Base-by-base conservation (phyloP, 257 asterid species). In the Voacanga thouarsii region DNA sequence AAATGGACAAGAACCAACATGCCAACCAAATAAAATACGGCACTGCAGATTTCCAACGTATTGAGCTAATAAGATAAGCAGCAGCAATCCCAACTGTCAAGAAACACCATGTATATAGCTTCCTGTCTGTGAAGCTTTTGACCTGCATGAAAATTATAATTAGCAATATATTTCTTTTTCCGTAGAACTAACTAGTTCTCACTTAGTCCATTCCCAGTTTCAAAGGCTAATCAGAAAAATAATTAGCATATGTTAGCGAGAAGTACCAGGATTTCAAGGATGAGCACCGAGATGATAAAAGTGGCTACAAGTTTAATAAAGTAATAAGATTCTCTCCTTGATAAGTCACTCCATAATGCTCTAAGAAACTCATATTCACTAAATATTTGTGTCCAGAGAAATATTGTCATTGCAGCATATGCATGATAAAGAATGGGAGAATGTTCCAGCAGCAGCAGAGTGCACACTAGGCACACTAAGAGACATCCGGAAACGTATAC, bases 361-460 rank as follows among this genome's bases (percentile, higher is more conserved):
- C 78, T 85, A 37, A 93, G 43, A 85, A 96, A 92, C 80, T 80
- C 85, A 86, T 90, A 90, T 81, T 96, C 94, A 61, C 93, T 83
- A 80, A 89, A 86, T 84, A 96, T 92, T 88, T 84, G 96, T 50
- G 89, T 91, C 98, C 98, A 96, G 51, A 93, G 93, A 85, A 93
- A 90, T 85, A 96, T 85, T 60, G 98, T 92, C 93, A 89, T 82
- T 23, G 90, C 96, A 72, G 87, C 88, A 81, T 96, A 96, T 41
- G 97, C 96, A 80, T 93, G 98, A 80, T 96, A 96, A 61, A 96
- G 97, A 60, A 94, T 92, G 79, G 99, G 99, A 80, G 96, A 88
- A 66, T 85, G 94, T 79, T 93, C 98, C 86, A 91, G 78, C 70
- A 90, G 87, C 83, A 93, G 86, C 80, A 96, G 75, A 72, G 78